These are phyloP conservation scores for Aspergillus neoniger DNA, from an alignment of 2,329 filamentous ascomycete genomes.

Conservation along the genomic window DNA sequence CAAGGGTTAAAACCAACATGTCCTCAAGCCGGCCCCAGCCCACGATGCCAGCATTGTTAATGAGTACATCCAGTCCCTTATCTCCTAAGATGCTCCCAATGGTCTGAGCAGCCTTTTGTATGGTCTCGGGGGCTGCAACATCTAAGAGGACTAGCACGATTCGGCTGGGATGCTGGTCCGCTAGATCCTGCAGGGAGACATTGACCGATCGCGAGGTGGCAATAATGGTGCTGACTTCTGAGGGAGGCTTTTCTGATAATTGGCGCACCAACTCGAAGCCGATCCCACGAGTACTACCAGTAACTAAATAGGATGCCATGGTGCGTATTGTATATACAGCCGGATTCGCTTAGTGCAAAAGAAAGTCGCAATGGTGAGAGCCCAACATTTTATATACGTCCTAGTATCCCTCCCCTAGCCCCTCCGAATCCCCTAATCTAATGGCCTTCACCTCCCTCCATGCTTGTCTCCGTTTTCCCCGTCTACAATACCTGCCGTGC, in stretches of 20 bases:
- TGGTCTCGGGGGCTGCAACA: constrained; percentile 36
- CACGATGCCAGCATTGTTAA: constrained; percentile 48
- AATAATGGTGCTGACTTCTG: constrained; percentile 44
- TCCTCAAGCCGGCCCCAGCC: constrained; percentile 19
- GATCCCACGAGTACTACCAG: constrained; percentile 40
- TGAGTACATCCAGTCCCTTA: constrained; percentile 49
- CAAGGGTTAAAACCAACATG: constrained; percentile 24
- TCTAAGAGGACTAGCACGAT: constrained; percentile 43
- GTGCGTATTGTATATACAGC: neutral
- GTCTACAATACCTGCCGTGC: too few species aligned
- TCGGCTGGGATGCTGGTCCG: constrained; percentile 36
- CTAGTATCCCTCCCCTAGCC: too few species aligned
- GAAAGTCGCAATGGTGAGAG: neutral
- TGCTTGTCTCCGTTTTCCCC: too few species aligned
- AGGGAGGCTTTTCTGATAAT: constrained; percentile 32
- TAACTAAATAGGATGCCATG: constrained; percentile 44
- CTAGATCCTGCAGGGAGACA: constrained; percentile 37
- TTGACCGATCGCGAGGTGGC: constrained; percentile 43
- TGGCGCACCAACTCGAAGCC: constrained; percentile 38
- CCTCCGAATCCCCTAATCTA: too few species aligned
- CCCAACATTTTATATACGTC: neutral
- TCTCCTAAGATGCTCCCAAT: constrained; percentile 39
- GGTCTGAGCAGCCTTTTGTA: constrained; percentile 36
- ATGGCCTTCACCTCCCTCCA: too few species aligned
- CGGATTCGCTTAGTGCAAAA: neutral